Conservation (phyloP, 148 eudicot species). For the Vaccinium myrtillus region DNA sequence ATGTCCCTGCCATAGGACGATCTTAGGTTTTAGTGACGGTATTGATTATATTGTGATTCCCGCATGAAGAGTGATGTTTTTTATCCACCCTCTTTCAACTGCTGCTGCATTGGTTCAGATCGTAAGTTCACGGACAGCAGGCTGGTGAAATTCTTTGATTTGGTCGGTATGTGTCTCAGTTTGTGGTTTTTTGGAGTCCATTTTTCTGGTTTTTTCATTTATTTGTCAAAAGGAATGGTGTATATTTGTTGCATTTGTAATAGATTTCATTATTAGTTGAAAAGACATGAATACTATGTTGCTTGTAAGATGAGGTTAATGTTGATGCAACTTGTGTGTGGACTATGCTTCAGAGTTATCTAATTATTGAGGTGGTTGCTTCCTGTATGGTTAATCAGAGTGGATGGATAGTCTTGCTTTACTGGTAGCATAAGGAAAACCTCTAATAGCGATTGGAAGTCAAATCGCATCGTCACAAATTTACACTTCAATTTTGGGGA, state of each 20-base stretch:
- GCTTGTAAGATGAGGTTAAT: constrained; percentile 4
- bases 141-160: constrained; percentile 51
- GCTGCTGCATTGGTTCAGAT: constrained; percentile 18
- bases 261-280: constrained; percentile 16
- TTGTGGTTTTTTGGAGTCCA: constrained; percentile 27
- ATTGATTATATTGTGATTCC: constrained; percentile 21
- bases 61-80: constrained; percentile 27
- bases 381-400: background rate
- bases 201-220: constrained; percentile 1
- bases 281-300: background rate
- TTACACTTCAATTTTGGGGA: background rate
- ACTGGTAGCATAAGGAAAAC: background rate
- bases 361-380: background rate
- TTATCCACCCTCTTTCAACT: background rate
- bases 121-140: constrained; percentile 8
- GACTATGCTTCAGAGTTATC: background rate
- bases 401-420: background rate
- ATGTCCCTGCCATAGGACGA: background rate
- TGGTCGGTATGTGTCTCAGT: constrained; percentile 29
- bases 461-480: background rate
- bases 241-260: constrained; percentile 27
- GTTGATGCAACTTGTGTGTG: background rate
- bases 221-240: constrained; percentile 28
- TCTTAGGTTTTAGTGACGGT: constrained; percentile 15
- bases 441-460: background rate